These are phyloP conservation scores for Drechslera avenae DNA, from an alignment of 2,329 filamentous ascomycete species.

Conservation along the genomic window DNA sequence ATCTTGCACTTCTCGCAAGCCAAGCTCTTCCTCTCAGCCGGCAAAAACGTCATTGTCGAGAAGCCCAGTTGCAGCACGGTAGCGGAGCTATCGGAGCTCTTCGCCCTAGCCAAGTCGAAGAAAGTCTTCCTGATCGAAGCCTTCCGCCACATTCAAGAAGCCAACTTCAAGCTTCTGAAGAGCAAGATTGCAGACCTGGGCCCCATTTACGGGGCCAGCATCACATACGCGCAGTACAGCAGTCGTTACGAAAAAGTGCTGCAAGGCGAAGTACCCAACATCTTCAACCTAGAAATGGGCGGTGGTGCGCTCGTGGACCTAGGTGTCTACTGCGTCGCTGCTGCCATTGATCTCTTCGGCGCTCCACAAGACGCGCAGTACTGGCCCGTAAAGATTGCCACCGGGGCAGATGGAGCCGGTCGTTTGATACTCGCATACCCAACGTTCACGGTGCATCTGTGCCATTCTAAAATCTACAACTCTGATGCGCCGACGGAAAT, in stretches of 20 bases:
- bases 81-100: conserved; percentile 51
- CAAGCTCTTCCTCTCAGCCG: conserved; percentile 49
- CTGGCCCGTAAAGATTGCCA: conserved; percentile 50
- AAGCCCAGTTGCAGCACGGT: conserved; percentile 55
- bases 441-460: conserved; percentile 52
- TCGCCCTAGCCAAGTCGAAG: conserved; percentile 49
- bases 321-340: conserved; percentile 55
- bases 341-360: conserved; percentile 56
- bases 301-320: conserved; percentile 57
- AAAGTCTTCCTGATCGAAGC: conserved; percentile 55
- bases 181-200: conserved; percentile 48
- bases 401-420: conserved; percentile 56
- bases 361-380: conserved; percentile 50
- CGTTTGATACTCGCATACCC: conserved; percentile 53
- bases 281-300: conserved; percentile 55
- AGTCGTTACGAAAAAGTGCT: conserved; percentile 56
- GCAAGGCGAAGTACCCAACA: conserved; percentile 53
- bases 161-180: conserved; percentile 55
- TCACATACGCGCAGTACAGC: conserved; percentile 54
- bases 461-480: conserved; percentile 52
- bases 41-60: conserved; percentile 58
- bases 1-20: conserved; percentile 55
- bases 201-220: conserved; percentile 51
- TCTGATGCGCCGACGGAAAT: conserved; percentile 53
- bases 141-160: conserved; percentile 57